These are phyloP conservation scores for Protomyces gravidus DNA, from an alignment of 1,139 yeast genomes.

Conservation along the genomic window DNA sequence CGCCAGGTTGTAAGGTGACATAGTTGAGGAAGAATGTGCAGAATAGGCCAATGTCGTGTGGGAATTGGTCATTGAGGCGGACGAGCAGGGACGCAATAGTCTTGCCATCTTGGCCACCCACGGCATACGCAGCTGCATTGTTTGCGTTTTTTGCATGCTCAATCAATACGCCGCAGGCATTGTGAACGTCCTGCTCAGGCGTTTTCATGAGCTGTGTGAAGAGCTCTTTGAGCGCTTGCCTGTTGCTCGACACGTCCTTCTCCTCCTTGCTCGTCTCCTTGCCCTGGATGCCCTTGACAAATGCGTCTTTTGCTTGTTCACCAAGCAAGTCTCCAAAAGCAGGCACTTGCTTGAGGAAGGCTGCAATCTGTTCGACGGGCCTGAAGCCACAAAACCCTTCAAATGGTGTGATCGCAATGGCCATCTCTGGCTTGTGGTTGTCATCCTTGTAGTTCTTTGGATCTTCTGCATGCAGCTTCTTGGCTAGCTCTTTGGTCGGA, in stretches of 20 bases:
- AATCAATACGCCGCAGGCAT: slow-evolving; percentile 15
- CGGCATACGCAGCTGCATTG: not conserved
- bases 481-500: slow-evolving; percentile 85
- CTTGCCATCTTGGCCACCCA: slow-evolving; percentile 27
- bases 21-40: slow-evolving; percentile 90
- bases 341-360: slow-evolving; percentile 64
- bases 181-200: slow-evolving; percentile 2
- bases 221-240: slow-evolving; percentile 18
- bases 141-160: slow-evolving; percentile 1
- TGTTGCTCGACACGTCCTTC: slow-evolving; percentile 4
- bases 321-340: slow-evolving; percentile 74
- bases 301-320: slow-evolving; percentile 40
- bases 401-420: slow-evolving; percentile 89
- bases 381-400: slow-evolving; percentile 98
- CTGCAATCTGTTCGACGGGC: slow-evolving; percentile 72
- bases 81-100: slow-evolving; percentile 52
- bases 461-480: slow-evolving; percentile 67
- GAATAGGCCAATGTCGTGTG: slow-evolving; percentile 87
- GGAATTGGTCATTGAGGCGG: slow-evolving; percentile 80
- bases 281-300: slow-evolving; percentile 4
- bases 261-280: slow-evolving; percentile 29
- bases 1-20: slow-evolving; percentile 77
- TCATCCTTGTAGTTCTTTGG: slow-evolving; percentile 96
- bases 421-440: slow-evolving; percentile 99
- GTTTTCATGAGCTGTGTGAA: slow-evolving; percentile 24